Conservation (phyloP, 768 basidiomycete species). For the Boletus sp. region DNA sequence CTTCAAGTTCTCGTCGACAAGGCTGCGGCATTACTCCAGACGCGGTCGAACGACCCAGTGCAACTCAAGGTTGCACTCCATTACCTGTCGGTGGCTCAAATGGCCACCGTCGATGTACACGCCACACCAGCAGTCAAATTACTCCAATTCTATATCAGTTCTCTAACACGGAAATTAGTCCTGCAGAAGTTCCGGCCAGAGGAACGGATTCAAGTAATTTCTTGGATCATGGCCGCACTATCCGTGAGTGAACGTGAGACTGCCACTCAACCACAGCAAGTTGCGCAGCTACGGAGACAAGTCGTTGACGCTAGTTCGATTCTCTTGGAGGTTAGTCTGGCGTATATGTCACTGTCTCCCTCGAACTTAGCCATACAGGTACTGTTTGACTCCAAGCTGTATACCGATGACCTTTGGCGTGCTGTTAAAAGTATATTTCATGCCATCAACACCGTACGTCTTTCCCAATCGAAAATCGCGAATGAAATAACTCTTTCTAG, state of each 20-base stretch:
- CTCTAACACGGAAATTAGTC: slow-evolving; percentile 43
- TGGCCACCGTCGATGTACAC: slow-evolving; percentile 41
- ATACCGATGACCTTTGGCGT: slow-evolving; percentile 23
- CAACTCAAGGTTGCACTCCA: slow-evolving; percentile 39
- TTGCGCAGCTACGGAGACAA: slow-evolving; percentile 42
- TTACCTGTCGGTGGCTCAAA: slow-evolving; percentile 48
- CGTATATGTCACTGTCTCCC: background rate
- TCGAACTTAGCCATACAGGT: slow-evolving; percentile 11
- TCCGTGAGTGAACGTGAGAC: slow-evolving; percentile 36
- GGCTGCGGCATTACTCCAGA: slow-evolving; percentile 34
- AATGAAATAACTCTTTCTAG: slow-evolving; percentile 35
- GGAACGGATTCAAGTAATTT: slow-evolving; percentile 46
- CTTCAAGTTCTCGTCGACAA: slow-evolving; percentile 40
- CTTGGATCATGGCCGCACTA: slow-evolving; percentile 45
- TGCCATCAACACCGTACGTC: slow-evolving; percentile 27
- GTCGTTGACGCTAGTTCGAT: slow-evolving; percentile 50
- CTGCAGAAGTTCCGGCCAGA: slow-evolving; percentile 44
- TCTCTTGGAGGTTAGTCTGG: slow-evolving; percentile 43
- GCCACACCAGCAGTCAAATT: slow-evolving; percentile 45
- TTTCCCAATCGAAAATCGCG: slow-evolving; percentile 1
- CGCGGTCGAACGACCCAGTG: slow-evolving; percentile 28
- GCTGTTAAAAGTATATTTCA: slow-evolving; percentile 22
- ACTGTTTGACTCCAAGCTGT: slow-evolving; percentile 26
- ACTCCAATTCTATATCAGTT: slow-evolving; percentile 51
- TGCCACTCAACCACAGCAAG: slow-evolving; percentile 24